Evolutionary conservation across 129 eudicot species (phyloP), one percentile per base, ranked within the genome.

Genomic region (Arctium lappa): DNA sequence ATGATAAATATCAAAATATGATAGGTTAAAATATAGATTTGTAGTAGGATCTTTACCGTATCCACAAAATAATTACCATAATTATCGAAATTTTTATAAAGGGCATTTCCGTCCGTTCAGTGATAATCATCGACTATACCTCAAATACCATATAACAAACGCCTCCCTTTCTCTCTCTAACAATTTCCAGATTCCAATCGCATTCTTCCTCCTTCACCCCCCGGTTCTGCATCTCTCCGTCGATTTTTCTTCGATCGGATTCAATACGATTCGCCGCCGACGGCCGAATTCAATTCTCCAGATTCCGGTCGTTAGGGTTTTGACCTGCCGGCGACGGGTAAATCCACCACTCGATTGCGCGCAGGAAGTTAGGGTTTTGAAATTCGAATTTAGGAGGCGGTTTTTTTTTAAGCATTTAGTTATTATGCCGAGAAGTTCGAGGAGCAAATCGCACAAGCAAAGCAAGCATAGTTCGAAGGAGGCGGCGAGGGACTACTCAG

Each of bases 361-460:
- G 8, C 72, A 76, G 71, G 46, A 81, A 84, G 79, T 73, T 84
- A 84, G 87, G 87, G 80, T 84, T 84, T 84, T 46, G 79, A 77
- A 77, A 77, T 77, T 77, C 73, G 30, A 83, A 15, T n/a, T 83
- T 69, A 9, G 29, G 13, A 0, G 39, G 33, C 5, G 74, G 79
- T 70, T 31, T 40, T 50, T 50, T 84, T 48, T 31, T 60, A 4
- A 22, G 27, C 70, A 62, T n/a, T 73, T 39, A 78, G 56, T 36
- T 73, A 72, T 46, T 36, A 95, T 95, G 99, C 94, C 95, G 66
- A 80, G 90, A 81, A 95, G 98, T 86, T 95, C 98, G 37, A 77
- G 95, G 87, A 96, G 92, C 85, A 95, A 95, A 88, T 95, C 95
- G 29, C 94, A 91, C 78, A 95, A 91, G 86, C 98, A 91, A 77